These are phyloP conservation scores for Kandelia obovata DNA, from an alignment of 345 rosid genomes.

Conservation along the genomic window DNA sequence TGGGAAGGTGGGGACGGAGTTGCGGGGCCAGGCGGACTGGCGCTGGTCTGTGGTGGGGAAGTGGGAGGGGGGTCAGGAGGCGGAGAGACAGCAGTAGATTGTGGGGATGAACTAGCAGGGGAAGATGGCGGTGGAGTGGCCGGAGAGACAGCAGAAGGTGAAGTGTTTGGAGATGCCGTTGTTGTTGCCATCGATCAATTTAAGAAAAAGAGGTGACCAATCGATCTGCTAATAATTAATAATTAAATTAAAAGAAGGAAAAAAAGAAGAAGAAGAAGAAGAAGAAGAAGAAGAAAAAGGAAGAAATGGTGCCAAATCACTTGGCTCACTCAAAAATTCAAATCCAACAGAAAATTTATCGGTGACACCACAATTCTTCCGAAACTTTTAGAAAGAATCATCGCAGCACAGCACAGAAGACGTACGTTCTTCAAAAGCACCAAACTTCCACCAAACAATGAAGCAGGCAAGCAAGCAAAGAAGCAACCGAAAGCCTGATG, in stretches of 20 bases:
- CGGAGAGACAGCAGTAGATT: constrained; percentile 20
- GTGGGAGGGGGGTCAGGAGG: constrained; percentile 14
- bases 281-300: no score
- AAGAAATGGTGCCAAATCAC: no score
- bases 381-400: constrained; percentile 5
- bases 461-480: constrained; percentile 32
- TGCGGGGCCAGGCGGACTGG: constrained; percentile 37
- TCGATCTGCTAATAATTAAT: no score
- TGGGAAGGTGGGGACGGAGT: constrained; percentile 28
- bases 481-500: neutral
- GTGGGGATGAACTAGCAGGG: constrained; percentile 28
- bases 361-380: neutral
- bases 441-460: constrained; percentile 26
- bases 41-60: constrained; percentile 22
- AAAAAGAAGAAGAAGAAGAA: no score
- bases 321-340: constrained; percentile 3
- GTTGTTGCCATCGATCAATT: constrained; percentile 46
- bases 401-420: constrained; percentile 1
- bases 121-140: constrained; percentile 30
- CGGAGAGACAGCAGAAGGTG: constrained; percentile 50
- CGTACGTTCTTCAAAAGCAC: constrained; percentile 20
- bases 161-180: constrained; percentile 38
- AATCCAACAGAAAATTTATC: no score
- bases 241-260: no score
- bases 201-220: constrained; percentile 2